These are phyloP conservation scores for Gentiana straminea DNA, from an alignment of 257 asterid genomes.

Conservation along the genomic window DNA sequence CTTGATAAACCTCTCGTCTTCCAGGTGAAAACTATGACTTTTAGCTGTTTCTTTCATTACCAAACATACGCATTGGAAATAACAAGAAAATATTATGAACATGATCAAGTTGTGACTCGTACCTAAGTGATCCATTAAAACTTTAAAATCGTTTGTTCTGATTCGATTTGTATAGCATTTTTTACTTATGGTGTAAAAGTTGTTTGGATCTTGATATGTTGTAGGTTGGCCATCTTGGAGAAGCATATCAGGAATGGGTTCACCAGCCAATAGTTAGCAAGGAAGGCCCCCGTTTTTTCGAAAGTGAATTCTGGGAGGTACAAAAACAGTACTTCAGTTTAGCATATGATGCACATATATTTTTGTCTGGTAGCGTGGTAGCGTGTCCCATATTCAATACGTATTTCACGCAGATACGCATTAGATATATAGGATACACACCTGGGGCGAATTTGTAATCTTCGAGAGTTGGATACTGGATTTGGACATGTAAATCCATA, in stretches of 20 bases:
- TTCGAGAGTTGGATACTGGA: too few relatives aligned
- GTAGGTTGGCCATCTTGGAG: slow-evolving; percentile 94
- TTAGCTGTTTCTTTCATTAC: background rate
- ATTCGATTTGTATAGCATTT: too few relatives aligned
- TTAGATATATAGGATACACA: slow-evolving; percentile 5
- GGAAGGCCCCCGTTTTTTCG: slow-evolving; percentile 86
- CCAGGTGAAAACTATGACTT: slow-evolving; percentile 35
- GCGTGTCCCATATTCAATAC: background rate
- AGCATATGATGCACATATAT: background rate
- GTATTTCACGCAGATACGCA: background rate
- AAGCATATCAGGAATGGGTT: slow-evolving; percentile 86
- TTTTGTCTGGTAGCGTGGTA: background rate
- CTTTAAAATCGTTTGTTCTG: too few relatives aligned
- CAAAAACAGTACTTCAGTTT: background rate
- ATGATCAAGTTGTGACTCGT: too few relatives aligned
- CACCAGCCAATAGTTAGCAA: slow-evolving; percentile 86
- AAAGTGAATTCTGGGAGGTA: slow-evolving; percentile 81
- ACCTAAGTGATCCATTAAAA: too few relatives aligned
- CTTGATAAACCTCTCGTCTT: slow-evolving; percentile 75
- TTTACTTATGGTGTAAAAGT: too few relatives aligned
- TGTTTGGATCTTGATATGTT: background rate
- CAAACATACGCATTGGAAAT: too few relatives aligned
- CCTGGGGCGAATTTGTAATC: background rate
- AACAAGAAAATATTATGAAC: too few relatives aligned
- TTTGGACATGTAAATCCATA: too few relatives aligned